Percentiles rank a stretch among this genome's conserved stretches.
phyloP scores from a whole-genome alignment of 768 basidiomycete genomes.

The Clathrus columnatus region DNA sequence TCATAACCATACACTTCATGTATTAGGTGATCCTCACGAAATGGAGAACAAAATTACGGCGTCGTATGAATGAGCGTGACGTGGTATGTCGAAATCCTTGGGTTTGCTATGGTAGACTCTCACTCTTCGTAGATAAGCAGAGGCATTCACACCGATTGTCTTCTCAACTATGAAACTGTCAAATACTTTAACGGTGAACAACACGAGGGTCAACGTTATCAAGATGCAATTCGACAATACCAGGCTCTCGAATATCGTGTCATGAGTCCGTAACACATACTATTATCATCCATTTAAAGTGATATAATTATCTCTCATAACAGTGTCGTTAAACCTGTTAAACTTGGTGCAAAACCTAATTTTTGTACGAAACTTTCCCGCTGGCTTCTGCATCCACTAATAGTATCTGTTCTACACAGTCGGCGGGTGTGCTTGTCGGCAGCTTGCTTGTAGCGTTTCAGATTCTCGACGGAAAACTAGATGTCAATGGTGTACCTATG shows the following conservation, averaged over 20 bases:
- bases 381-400: background rate
- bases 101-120: background rate
- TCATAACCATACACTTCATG: slow-evolving; percentile 7
- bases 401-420: slow-evolving; percentile 29
- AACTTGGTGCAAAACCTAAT: slow-evolving; percentile 78
- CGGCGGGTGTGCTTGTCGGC: slow-evolving; percentile 72
- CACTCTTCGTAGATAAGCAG: slow-evolving; percentile 51
- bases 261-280: slow-evolving; percentile 40
- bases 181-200: slow-evolving; percentile 87
- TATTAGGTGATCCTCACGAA: slow-evolving; percentile 47
- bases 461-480: slow-evolving; percentile 44
- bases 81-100: slow-evolving; percentile 34
- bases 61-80: slow-evolving; percentile 77
- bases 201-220: slow-evolving; percentile 66
- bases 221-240: slow-evolving; percentile 62
- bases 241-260: slow-evolving; percentile 69
- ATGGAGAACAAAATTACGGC: slow-evolving; percentile 66
- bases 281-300: background rate
- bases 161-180: slow-evolving; percentile 78
- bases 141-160: slow-evolving; percentile 74
- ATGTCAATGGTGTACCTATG: slow-evolving; percentile 21
- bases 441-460: slow-evolving; percentile 68
- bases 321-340: slow-evolving; percentile 63
- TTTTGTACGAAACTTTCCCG: slow-evolving; percentile 39
- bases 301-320: slow-evolving; percentile 5